These are phyloP conservation scores for Sindora glabra DNA, from an alignment of 306 rosid species.

Conservation along the genomic window DNA sequence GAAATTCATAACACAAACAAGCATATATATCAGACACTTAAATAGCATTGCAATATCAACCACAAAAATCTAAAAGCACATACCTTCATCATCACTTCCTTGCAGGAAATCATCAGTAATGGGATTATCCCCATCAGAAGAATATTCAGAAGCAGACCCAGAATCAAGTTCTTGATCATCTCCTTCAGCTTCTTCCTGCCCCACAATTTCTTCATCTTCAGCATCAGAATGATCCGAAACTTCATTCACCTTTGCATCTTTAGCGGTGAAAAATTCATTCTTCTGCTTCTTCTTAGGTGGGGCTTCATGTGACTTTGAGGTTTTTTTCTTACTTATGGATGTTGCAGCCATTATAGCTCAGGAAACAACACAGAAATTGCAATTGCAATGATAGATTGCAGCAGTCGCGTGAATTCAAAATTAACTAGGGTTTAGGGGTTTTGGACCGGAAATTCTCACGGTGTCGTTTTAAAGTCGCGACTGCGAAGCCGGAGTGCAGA, in stretches of 20 bases:
- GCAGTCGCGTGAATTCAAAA: neutral
- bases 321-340: constrained; percentile 30
- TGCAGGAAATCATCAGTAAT: constrained; percentile 58
- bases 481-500: neutral
- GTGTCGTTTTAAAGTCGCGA: neutral
- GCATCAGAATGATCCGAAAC: constrained; percentile 26
- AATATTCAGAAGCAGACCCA: constrained; percentile 54
- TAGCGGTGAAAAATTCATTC: constrained; percentile 22
- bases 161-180: constrained; percentile 26
- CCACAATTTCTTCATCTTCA: constrained; percentile 29
- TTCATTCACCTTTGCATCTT: constrained; percentile 22
- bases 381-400: neutral
- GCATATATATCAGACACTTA: neutral
- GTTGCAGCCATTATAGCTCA: constrained; percentile 29
- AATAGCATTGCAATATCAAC: neutral
- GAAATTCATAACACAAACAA: neutral
- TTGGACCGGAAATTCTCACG: neutral
- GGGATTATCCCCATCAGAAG: constrained; percentile 61
- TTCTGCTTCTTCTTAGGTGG: constrained; percentile 36
- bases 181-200: constrained; percentile 16
- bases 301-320: constrained; percentile 14
- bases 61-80: neutral
- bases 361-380: neutral
- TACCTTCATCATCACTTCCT: constrained; percentile 65
- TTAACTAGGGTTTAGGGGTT: constrained; percentile 33